Percentiles rank a stretch among this genome's conserved stretches.
Evolutionary conservation across 371 early-diverging fungal genomes (phyloP).

Genomic region (Lichtheimia hyalospora): DNA sequence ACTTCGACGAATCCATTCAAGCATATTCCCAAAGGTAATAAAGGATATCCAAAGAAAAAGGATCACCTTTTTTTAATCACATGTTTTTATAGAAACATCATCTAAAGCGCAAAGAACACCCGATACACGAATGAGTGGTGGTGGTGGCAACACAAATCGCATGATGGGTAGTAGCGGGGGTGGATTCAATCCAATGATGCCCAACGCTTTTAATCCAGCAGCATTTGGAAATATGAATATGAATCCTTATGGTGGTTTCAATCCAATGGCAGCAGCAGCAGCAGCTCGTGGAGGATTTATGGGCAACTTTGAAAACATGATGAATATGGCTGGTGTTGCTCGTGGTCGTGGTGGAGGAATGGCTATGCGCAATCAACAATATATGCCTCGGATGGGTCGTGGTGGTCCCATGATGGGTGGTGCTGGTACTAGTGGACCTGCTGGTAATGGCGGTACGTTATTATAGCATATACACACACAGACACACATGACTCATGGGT

Average conservation of each 20-base stretch:
- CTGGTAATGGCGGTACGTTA: conserved; percentile 25
- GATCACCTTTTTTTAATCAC: background rate
- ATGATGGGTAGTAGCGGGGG: conserved; percentile 17
- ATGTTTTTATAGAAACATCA: conserved; percentile 21
- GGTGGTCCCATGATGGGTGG: conserved; percentile 25
- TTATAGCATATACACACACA: background rate
- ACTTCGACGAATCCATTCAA: conserved; percentile 46
- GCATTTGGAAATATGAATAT: conserved; percentile 6
- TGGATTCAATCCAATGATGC: conserved; percentile 17
- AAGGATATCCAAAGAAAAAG: background rate
- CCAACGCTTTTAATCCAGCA: background rate
- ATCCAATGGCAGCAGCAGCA: conserved; percentile 22
- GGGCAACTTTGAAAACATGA: conserved; percentile 34
- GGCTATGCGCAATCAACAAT: conserved; percentile 22
- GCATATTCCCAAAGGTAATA: conserved; percentile 50
- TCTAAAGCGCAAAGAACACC: conserved; percentile 26
- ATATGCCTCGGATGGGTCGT: conserved; percentile 28
- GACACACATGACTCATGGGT: too few relatives aligned
- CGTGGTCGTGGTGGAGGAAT: conserved; percentile 19
- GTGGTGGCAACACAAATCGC: conserved; percentile 10
- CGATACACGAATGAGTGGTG: conserved; percentile 1
- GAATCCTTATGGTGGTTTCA: conserved; percentile 29
- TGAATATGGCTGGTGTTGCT: conserved; percentile 30
- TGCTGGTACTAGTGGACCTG: conserved; percentile 16
- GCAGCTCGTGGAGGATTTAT: conserved; percentile 31